A percentile compares a stretch with the other conserved stretches of the same genome.
These are phyloP conservation scores for Eragrostis tef DNA, from an alignment of 202 grass and related monocot genomes.

Conservation along the genomic window DNA sequence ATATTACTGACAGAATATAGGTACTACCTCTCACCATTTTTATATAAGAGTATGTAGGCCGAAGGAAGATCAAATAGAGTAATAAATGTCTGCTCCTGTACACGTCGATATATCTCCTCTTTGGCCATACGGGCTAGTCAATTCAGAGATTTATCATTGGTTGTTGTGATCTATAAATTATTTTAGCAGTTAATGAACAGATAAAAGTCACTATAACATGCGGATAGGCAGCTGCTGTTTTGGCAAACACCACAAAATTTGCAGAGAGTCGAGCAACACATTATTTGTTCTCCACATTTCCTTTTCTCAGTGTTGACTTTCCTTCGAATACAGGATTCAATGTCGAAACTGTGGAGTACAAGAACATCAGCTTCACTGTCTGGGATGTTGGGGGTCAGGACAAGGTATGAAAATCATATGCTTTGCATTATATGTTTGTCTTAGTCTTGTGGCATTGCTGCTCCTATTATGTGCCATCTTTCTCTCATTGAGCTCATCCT, in stretches of 20 bases:
- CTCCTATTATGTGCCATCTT: not conserved
- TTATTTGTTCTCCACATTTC: not conserved
- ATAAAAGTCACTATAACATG: not conserved
- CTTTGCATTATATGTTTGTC: not conserved
- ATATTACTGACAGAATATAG: not conserved
- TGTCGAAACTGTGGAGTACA: conserved; percentile 95
- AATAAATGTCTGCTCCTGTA: not conserved
- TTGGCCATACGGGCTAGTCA: not conserved
- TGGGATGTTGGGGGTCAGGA: conserved; percentile 98
- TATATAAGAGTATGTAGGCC: not conserved
- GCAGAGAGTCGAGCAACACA: not conserved
- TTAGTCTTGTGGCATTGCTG: not conserved
- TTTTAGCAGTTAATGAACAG: not conserved
- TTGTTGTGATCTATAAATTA: not conserved
- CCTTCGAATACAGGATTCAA: conserved; percentile 70
- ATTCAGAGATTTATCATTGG: not conserved
- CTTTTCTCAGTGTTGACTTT: not conserved
- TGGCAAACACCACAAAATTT: not conserved
- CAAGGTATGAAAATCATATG: conserved; percentile 63
- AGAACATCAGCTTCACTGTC: conserved; percentile 97
- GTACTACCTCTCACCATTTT: not conserved
- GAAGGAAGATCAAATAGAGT: not conserved
- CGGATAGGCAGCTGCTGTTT: not conserved
- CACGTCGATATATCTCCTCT: not conserved
- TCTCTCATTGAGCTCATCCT: not conserved